phyloP scores from a whole-genome alignment of 805 yeast genomes.

The Henningerozyma blattae region DNA sequence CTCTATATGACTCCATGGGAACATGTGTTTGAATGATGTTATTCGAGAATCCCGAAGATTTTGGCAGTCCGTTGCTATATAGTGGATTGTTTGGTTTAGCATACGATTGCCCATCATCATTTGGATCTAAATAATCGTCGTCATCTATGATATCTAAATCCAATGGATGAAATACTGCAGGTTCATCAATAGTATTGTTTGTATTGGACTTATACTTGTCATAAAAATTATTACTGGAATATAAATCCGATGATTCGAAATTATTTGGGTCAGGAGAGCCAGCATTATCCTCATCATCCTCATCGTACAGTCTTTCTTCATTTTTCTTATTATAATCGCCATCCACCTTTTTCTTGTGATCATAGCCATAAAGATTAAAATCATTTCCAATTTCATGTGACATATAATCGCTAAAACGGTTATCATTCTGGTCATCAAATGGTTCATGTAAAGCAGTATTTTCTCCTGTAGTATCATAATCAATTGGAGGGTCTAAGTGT shows the following conservation, averaged over 20 bases:
- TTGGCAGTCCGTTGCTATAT: conserved; percentile 28
- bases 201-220: conserved; percentile 9
- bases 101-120: conserved; percentile 71
- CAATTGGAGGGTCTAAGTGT: conserved; percentile 27
- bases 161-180: conserved; percentile 35
- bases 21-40: conserved; percentile 8
- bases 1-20: conserved; percentile 4
- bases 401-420: conserved; percentile 18
- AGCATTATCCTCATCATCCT: conserved; percentile 15
- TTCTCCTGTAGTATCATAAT: conserved; percentile 18
- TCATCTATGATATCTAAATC: conserved; percentile 33
- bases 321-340: conserved; percentile 8
- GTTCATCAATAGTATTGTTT: conserved; percentile 10
- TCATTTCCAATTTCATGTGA: conserved; percentile 15
- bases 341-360: conserved; percentile 12
- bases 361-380: conserved; percentile 9
- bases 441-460: conserved; percentile 6
- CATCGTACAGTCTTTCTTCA: conserved; percentile 12
- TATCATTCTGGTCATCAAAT: conserved; percentile 10
- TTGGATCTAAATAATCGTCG: conserved; percentile 68
- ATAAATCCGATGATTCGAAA: conserved; percentile 2
- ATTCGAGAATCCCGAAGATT: neutral
- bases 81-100: conserved; percentile 49
- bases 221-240: conserved; percentile 4
- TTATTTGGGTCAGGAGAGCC: conserved; percentile 1